These are phyloP conservation scores for Fraxinus nigra DNA, from an alignment of 305 asterid species.

Conservation along the genomic window DNA sequence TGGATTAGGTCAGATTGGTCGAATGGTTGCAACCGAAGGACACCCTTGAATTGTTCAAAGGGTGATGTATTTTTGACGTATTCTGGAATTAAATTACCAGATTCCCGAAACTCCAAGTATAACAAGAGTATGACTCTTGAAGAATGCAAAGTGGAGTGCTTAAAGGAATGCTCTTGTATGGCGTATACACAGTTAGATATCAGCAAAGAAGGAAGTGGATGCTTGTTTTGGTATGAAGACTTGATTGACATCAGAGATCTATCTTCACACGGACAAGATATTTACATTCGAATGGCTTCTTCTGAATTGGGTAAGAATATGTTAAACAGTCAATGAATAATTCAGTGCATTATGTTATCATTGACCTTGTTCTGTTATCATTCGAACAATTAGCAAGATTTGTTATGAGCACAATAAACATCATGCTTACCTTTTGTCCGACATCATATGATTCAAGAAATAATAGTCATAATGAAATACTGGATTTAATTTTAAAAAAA, in stretches of 20 bases:
- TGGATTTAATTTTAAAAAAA: not conserved
- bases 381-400: no score
- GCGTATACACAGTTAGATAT: constrained; percentile 14
- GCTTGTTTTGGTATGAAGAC: constrained; percentile 10
- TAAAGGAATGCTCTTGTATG: constrained; percentile 18
- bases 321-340: not conserved
- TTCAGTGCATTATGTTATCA: not conserved
- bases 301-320: not conserved
- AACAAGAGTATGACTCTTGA: constrained; percentile 4
- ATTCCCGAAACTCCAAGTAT: constrained; percentile 1
- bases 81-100: constrained; percentile 7
- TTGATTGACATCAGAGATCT: not conserved
- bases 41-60: constrained; percentile 8
- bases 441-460: not conserved
- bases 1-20: constrained; percentile 20
- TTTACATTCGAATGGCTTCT: not conserved
- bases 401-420: no score
- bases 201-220: constrained; percentile 22
- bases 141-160: constrained; percentile 17
- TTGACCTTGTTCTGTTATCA: not conserved
- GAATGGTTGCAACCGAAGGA: constrained; percentile 11
- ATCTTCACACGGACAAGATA: not conserved
- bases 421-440: not conserved
- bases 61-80: constrained; percentile 14
- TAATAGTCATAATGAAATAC: not conserved